Evolutionary conservation across 1,284 basidiomycete species (phyloP), one percentile per base, ranked within the genome.

Genomic region (Chalciporus sp.): DNA sequence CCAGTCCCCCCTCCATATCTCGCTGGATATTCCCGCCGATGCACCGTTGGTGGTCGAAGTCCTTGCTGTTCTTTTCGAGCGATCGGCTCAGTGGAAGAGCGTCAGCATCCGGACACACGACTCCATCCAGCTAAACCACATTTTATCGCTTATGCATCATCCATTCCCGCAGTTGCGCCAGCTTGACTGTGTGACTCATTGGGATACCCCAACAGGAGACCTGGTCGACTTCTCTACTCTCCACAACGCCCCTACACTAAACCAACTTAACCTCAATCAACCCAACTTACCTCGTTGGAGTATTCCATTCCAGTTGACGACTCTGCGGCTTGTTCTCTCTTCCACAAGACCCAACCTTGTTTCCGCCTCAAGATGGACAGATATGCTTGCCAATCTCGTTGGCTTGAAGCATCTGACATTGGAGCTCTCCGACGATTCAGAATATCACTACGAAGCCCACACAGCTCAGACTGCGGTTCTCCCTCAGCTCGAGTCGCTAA

Each of bases 51-150:
- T 52, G 58, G 35, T 52, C 20, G 62, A 65, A n/a, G 61, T 79
- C 14, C 72, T 83, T 62, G 66, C 65, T 6, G 50, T 81, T 11
- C 68, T 85, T 37, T 55, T 75, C 35, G 61, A 68, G 39, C 74
- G 70, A 47, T 68, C 71, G 4, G 51, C 62, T 5, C 77, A 79
- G 51, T 85, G 81, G 84, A 68, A 62, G 51, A 72, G 65, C 19
- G 57, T 84, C 43, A 69, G 60, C 17, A 61, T 85, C 49, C 71
- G 71, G 27, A 73, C 78, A 16, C 62, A 63, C 9, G 64, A 71
- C 44, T 57, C 76, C n/a, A 55, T 59, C 27, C 73, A 76, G 46
- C 69, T 76, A 27, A 76, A 77, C 58, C 61, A 66, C 46, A 60
- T 81, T 40, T 55, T 83, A 28, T 60, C 64, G n/a, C 58, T 67